Percentiles rank a stretch among this genome's conserved stretches.
These are phyloP conservation scores for Tetradesmus obliquus DNA, from an alignment of 139 green algal genomes.

Conservation along the genomic window DNA sequence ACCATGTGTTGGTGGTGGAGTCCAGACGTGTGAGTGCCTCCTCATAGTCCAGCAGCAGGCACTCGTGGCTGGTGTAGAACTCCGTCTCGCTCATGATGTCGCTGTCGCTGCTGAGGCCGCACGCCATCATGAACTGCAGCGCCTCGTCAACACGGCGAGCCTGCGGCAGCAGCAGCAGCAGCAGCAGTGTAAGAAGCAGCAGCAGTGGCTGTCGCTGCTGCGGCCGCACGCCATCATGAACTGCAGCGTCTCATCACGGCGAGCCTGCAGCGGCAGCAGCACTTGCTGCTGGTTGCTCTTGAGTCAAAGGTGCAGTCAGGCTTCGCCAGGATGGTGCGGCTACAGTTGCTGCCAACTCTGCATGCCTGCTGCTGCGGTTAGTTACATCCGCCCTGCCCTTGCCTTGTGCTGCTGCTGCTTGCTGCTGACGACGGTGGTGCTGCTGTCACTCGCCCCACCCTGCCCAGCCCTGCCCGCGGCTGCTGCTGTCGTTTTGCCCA, in stretches of 20 bases:
- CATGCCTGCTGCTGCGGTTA: too few species aligned
- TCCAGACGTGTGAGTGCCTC: constrained; percentile 87
- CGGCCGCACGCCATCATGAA: constrained; percentile 83
- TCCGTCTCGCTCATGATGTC: constrained; percentile 94
- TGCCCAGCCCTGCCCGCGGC: too few species aligned
- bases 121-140: constrained; percentile 95
- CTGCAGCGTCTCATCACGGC: constrained; percentile 87
- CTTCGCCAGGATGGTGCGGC: too few species aligned
- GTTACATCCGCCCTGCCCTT: too few species aligned
- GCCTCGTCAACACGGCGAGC: constrained; percentile 88
- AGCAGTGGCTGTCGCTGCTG: neutral
- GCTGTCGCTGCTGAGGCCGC: constrained; percentile 83
- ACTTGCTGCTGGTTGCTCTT: neutral
- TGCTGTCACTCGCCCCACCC: too few species aligned
- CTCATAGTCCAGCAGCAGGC: constrained; percentile 98
- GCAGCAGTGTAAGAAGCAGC: neutral
- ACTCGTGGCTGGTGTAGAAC: constrained; percentile 95
- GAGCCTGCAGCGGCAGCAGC: neutral
- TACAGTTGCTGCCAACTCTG: too few species aligned
- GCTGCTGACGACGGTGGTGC: too few species aligned
- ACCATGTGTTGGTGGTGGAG: constrained; percentile 60
- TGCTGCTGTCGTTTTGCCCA: too few species aligned
- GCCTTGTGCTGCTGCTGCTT: too few species aligned
- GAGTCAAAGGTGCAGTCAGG: too few species aligned
- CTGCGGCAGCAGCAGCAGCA: neutral